phyloP scores from a whole-genome alignment of 2,329 filamentous ascomycete genomes.

The Colletotrichum salicis region DNA sequence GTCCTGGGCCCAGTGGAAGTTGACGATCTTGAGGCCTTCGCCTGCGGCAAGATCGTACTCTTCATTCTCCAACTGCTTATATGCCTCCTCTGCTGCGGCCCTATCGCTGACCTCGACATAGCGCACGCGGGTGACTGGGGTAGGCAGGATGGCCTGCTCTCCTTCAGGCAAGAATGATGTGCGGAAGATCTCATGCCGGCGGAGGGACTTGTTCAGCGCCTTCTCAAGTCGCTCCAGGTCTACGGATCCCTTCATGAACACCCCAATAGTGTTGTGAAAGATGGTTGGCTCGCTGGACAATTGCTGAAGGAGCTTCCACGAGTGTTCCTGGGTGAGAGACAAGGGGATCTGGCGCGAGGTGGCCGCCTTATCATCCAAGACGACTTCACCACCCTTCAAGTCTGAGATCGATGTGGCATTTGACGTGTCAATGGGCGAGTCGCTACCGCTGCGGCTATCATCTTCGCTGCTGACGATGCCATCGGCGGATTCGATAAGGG shows the following conservation, averaged over 20 bases:
- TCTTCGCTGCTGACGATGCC: neutral
- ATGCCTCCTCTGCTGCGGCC: neutral
- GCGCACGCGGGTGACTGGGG: neutral
- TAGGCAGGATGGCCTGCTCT: neutral
- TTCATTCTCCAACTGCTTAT: neutral
- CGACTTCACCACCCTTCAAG: neutral
- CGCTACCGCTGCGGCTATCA: neutral
- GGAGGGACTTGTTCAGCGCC: slow-evolving; percentile 45
- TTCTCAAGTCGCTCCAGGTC: slow-evolving; percentile 45
- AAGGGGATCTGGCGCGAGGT: neutral
- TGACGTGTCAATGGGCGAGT: neutral
- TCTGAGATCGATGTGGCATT: neutral
- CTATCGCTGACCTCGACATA: neutral
- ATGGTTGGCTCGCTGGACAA: slow-evolving; percentile 53
- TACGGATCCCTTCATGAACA: slow-evolving; percentile 43
- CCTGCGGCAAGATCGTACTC: slow-evolving; percentile 4
- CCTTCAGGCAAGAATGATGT: slow-evolving; percentile 40
- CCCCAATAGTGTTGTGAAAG: slow-evolving; percentile 49
- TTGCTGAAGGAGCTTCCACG: slow-evolving; percentile 41
- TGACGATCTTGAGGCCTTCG: slow-evolving; percentile 5
- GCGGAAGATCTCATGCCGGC: slow-evolving; percentile 47
- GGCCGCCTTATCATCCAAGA: neutral
- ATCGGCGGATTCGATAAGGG: neutral
- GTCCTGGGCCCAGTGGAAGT: neutral
- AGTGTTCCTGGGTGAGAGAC: slow-evolving; percentile 9